A percentile compares a stretch with the other conserved stretches of the same genome.
Conservation (phyloP, 2,329 filamentous ascomycete genomes). For the Lasiodiplodia theobromae region DNA sequence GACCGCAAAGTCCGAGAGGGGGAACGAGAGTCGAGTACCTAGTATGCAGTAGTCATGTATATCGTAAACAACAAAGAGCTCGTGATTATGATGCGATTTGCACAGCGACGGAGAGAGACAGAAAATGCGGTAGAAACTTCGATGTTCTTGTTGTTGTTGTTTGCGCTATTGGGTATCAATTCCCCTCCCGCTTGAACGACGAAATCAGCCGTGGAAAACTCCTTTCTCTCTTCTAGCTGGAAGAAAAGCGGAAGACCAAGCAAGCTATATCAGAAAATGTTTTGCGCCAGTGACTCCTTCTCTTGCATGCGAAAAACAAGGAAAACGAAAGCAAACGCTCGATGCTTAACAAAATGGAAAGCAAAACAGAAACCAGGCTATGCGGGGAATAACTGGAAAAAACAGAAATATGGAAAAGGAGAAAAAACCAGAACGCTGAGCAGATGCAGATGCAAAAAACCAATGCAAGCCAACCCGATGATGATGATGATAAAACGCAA, state of each 20-base stretch:
- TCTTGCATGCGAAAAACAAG: not conserved
- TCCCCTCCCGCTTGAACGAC: not conserved
- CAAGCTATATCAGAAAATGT: not conserved
- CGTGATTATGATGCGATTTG: conserved; percentile 1
- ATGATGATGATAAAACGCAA: conserved; percentile 5
- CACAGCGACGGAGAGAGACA: not conserved
- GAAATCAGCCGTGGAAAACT: not conserved
- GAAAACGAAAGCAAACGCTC: not conserved
- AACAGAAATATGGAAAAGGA: not conserved
- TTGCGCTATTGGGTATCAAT: conserved; percentile 13
- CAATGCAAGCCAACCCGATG: conserved; percentile 7
- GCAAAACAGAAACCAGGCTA: not conserved
- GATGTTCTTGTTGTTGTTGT: not conserved
- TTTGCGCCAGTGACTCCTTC: not conserved
- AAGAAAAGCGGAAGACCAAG: conserved; percentile 3
- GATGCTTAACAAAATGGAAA: not conserved
- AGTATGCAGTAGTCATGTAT: not conserved
- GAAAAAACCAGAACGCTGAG: conserved; percentile 8
- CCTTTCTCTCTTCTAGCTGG: no score
- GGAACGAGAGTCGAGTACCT: no score
- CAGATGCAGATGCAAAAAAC: conserved; percentile 17
- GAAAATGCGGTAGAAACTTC: not conserved
- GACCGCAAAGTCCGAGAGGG: not conserved
- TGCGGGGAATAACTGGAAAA: not conserved
- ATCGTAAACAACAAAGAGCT: not conserved